Base-by-base conservation (phyloP, 352 stramenopile species). In the Pythium dissotocum region DNA sequence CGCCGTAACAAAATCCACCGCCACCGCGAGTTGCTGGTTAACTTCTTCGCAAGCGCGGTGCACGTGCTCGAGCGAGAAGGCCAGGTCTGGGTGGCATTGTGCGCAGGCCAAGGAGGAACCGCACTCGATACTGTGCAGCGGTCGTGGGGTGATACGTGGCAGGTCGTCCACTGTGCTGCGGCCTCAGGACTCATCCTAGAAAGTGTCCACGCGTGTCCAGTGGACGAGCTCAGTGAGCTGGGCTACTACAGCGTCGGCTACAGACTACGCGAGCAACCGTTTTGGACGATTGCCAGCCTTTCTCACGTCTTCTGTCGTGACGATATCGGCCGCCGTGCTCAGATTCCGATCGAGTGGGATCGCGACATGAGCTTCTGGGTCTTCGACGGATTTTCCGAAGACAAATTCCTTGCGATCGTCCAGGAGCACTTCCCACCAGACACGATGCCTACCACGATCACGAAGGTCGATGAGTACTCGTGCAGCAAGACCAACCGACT, bases 241-340 rank as follows among this genome's bases (percentile, higher is more conserved):
- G 87, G 87, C n/a, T 94, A 94, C 77, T 82, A 87, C 63, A 91
- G 84, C 51, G 85, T 93, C 32, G 87, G 87, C 42, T 91, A 93
- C 71, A 83, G 91, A 51, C 83, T 91, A 2, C 75, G 79, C 53
- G 83, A 94, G 56, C 85, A 82, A 46, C 71, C 82, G 7, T 94
- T 94, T 65, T 91, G 85, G 77, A 92, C 80, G 13, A 69, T 71
- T 2, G 78, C 82, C 48, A 85, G 82, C 49, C 72, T 94, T 49
- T 78, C 83, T 18, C 85, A 94, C 54, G 83, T 94, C 13, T 94
- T 94, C 58, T 79, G 71, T 40, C 71, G 70, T 28, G 80, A 91
- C 61, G 69, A 70, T 26, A 56, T 76, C 10, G 82, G 76, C 4
- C 70, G 66, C 2, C 24, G 60, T n/a, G 76, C 86, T 32, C 76